These are phyloP conservation scores for Neofusicoccum sp. DNA, from an alignment of 2,329 filamentous ascomycete species.

Conservation along the genomic window DNA sequence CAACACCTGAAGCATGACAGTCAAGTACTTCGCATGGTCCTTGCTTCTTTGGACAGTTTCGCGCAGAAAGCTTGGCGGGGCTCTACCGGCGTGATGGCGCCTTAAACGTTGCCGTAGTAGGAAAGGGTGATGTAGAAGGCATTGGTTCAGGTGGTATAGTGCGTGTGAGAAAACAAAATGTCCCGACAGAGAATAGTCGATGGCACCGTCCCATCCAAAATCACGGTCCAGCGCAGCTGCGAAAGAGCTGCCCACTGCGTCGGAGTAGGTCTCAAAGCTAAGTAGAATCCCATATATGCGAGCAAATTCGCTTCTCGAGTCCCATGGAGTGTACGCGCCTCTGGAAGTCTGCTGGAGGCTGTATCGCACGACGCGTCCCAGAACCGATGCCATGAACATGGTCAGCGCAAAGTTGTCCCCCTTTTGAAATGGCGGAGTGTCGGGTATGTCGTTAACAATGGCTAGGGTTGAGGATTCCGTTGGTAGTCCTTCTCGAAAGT, in stretches of 20 bases:
- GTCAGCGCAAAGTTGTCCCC: slow-evolving; percentile 33
- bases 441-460: not conserved
- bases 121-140: slow-evolving; percentile 43
- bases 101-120: slow-evolving; percentile 32
- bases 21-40: slow-evolving; percentile 35
- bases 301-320: slow-evolving; percentile 39
- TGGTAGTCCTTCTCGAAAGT: not conserved
- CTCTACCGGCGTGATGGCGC: slow-evolving; percentile 29
- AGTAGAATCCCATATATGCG: slow-evolving; percentile 36
- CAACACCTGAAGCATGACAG: slow-evolving; percentile 30
- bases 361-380: slow-evolving; percentile 37
- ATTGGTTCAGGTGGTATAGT: slow-evolving; percentile 40
- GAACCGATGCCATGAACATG: slow-evolving; percentile 37
- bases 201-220: slow-evolving; percentile 10
- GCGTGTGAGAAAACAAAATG: slow-evolving; percentile 37
- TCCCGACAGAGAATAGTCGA: slow-evolving; percentile 30
- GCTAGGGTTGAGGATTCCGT: not conserved
- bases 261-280: slow-evolving; percentile 36
- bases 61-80: slow-evolving; percentile 35
- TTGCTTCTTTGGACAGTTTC: slow-evolving; percentile 30
- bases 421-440: slow-evolving; percentile 26
- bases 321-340: slow-evolving; percentile 37
- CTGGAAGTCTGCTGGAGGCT: slow-evolving; percentile 26
- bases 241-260: slow-evolving; percentile 27
- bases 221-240: slow-evolving; percentile 25